A percentile compares a stretch with the other conserved stretches of the same genome.
These are phyloP conservation scores for Neopestalotiopsis rosae DNA, from an alignment of 2,329 filamentous ascomycete species.

Conservation along the genomic window DNA sequence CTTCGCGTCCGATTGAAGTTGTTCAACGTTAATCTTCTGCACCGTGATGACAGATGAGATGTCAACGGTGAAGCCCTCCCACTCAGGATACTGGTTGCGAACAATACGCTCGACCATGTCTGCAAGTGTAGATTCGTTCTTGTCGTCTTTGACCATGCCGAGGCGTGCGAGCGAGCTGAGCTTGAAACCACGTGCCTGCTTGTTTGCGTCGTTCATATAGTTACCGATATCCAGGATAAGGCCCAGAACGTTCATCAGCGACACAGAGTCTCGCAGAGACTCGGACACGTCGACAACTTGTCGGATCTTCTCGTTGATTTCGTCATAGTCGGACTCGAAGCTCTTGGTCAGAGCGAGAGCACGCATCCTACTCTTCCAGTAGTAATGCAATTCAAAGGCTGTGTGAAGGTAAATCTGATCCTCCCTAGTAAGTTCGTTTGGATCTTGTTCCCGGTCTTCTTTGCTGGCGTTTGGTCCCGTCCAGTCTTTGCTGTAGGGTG, in stretches of 20 bases:
- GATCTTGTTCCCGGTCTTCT: conserved; percentile 83
- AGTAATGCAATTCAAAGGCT: conserved; percentile 92
- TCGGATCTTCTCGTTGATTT: conserved; percentile 83
- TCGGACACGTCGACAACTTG: conserved; percentile 89
- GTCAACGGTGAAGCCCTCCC: conserved; percentile 87
- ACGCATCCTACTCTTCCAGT: conserved; percentile 98
- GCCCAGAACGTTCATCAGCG: conserved; percentile 93
- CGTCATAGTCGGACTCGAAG: conserved; percentile 89
- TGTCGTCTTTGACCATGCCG: conserved; percentile 98
- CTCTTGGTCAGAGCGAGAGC: conserved; percentile 84
- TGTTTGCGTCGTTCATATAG: conserved; percentile 99
- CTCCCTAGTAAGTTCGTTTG: conserved; percentile 85
- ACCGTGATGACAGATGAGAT: conserved; percentile 78
- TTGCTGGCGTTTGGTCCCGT: conserved; percentile 83
- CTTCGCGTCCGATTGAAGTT: conserved; percentile 84
- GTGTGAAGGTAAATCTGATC: conserved; percentile 96
- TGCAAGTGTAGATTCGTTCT: conserved; percentile 95
- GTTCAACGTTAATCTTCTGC: conserved; percentile 95
- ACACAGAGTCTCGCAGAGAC: conserved; percentile 86
- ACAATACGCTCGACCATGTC: conserved; percentile 97
- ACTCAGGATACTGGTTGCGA: conserved; percentile 93
- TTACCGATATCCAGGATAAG: conserved; percentile 98
- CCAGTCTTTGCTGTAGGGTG: conserved; percentile 96
- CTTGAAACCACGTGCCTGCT: conserved; percentile 98
- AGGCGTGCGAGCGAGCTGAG: conserved; percentile 90